phyloP scores from a whole-genome alignment of 768 basidiomycete genomes.

The Paxillus ammoniavirescens region DNA sequence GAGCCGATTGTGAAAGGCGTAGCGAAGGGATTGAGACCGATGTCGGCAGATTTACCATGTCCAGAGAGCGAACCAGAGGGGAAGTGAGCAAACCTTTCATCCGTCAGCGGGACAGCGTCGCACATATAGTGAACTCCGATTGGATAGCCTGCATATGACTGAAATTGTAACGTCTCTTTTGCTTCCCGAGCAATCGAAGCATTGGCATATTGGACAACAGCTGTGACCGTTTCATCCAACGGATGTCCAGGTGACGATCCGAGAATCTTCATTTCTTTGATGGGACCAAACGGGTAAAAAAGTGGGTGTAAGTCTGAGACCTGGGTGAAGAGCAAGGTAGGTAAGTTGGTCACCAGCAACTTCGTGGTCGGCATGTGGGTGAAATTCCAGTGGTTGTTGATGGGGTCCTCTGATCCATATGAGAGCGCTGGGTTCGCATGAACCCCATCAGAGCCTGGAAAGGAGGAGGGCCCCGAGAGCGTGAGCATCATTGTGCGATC shows the following conservation, averaged over 20 bases:
- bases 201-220: constrained; percentile 62
- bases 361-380: constrained; percentile 44
- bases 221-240: constrained; percentile 45
- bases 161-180: constrained; percentile 56
- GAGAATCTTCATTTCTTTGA: constrained; percentile 59
- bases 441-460: constrained; percentile 27
- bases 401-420: constrained; percentile 31
- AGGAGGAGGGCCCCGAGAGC: constrained; percentile 37
- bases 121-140: constrained; percentile 39
- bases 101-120: constrained; percentile 10
- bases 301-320: constrained; percentile 68
- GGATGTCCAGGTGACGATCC: constrained; percentile 32
- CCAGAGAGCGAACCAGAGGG: constrained; percentile 6
- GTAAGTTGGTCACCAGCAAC: constrained; percentile 64
- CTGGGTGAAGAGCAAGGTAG: constrained; percentile 65
- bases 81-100: constrained; percentile 5
- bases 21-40: constrained; percentile 33
- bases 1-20: constrained; percentile 26
- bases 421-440: constrained; percentile 20
- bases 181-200: constrained; percentile 61
- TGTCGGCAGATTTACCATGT: constrained; percentile 19
- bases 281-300: constrained; percentile 67
- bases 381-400: constrained; percentile 31
- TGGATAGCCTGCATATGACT: constrained; percentile 53
- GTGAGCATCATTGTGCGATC: constrained; percentile 69